A percentile compares a stretch with the other conserved stretches of the same genome.
Conservation (phyloP, 1,284 basidiomycete genomes). For the Coniophora puteana region DNA sequence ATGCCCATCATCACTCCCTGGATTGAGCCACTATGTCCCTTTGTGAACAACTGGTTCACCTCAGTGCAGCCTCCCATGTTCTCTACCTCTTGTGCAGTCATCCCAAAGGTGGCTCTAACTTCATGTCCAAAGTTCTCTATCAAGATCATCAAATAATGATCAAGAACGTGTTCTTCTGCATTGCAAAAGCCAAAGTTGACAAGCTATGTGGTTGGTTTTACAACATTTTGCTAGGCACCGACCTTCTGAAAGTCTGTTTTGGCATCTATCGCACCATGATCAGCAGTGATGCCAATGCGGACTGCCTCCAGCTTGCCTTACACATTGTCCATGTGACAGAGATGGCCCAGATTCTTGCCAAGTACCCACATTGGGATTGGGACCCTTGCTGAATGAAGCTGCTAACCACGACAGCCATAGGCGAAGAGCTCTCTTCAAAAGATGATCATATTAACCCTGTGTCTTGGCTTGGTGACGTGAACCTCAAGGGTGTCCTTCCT, state of each 20-base stretch:
- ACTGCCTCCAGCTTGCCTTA: constrained; percentile 15
- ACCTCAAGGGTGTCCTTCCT: background rate
- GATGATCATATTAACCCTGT: background rate
- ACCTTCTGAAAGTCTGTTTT: constrained; percentile 19
- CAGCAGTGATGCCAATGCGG: constrained; percentile 17
- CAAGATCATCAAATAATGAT: constrained; percentile 19
- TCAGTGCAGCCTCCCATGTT: constrained; percentile 15
- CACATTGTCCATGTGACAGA: constrained; percentile 11
- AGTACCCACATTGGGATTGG: constrained; percentile 17
- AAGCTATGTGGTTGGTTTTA: constrained; percentile 18
- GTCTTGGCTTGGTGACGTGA: background rate
- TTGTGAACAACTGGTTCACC: constrained; percentile 13
- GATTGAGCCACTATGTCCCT: constrained; percentile 8
- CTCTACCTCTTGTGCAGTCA: constrained; percentile 11
- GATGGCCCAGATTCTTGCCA: constrained; percentile 13
- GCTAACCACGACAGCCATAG: background rate
- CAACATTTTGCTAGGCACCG: constrained; percentile 20
- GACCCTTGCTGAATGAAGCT: background rate
- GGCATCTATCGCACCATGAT: constrained; percentile 15
- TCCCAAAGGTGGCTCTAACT: background rate
- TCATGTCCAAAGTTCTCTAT: constrained; percentile 12
- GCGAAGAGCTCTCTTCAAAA: background rate
- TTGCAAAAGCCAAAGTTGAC: constrained; percentile 20
- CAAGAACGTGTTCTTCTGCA: too few species aligned
- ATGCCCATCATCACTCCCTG: constrained; percentile 9